Evolutionary conservation across 148 eudicot species (phyloP).

Genomic region (Rhododendron kiyosumense): DNA sequence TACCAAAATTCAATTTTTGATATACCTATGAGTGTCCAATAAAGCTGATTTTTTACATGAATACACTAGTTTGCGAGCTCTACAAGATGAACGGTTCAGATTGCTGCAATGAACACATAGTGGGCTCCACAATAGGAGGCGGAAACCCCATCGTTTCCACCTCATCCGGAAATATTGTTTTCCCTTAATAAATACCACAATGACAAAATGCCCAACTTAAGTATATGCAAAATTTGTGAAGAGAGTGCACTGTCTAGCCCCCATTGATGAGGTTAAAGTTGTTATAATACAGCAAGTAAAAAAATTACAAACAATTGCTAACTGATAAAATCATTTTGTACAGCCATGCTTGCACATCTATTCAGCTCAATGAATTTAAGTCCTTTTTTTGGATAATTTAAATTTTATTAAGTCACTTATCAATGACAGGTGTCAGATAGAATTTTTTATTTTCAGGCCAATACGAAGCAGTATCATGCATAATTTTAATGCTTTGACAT

Average conservation of each 20-base stretch:
- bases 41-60: too few relatives aligned
- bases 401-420: neutral
- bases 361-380: neutral
- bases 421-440: neutral
- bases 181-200: neutral
- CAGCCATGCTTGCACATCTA: neutral
- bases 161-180: too few relatives aligned
- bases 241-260: neutral
- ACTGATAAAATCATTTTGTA: neutral
- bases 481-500: neutral
- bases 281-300: neutral
- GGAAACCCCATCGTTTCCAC: too few relatives aligned
- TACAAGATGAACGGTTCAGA: too few relatives aligned
- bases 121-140: too few relatives aligned
- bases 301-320: neutral
- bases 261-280: neutral
- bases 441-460: neutral
- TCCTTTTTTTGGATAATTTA: neutral
- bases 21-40: too few relatives aligned
- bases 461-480: neutral
- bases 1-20: too few relatives aligned
- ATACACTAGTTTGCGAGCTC: too few relatives aligned
- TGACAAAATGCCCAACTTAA: neutral
- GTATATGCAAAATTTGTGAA: neutral
- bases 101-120: too few relatives aligned